Evolutionary conservation across 352 stramenopile genomes (phyloP), one percentile per base, ranked within the genome.

Genomic region (Globisporangium lucens): DNA sequence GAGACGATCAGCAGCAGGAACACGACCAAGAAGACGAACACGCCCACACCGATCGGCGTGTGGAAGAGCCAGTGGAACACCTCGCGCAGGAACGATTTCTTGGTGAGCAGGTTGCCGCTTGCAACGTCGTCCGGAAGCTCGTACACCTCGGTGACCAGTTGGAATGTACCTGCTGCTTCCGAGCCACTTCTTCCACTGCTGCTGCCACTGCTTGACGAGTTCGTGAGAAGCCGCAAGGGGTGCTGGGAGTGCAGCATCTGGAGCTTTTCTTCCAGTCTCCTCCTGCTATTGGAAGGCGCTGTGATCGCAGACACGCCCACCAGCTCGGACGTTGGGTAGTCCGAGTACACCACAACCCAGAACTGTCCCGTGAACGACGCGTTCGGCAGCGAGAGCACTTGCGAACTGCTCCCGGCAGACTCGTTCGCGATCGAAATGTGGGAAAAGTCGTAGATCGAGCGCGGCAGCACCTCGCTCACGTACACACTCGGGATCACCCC

Each of bases 391-490:
- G 82, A 69, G 2, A 94, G 73, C 4, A 75, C 72, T 71, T 90
- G 75, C 17, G 68, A 56, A 43, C 64, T 70, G 9, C 55, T 62
- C 6, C 35, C 41, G 0, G 36, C 53, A 22, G 49, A 41, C 20
- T 70, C 63, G 29, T 68, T 75, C 3, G 52, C 71, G 7, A 76
- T 67, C 5, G 80, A 90, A 27, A 94, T 87, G 61, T 83, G 75
- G 4, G 74, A 80, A 64, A 93, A 93, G 64, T 94, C 86, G 56
- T 89, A 90, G 17, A 94, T 70, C 3, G 81, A 91, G n/a, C 83
- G 74, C 5, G 85, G 85, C 29, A 87, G 69, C 30, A 81, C 73
- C 63, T 92, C 82, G 55, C 83, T 89, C 55, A 93, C 87, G 59
- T 91, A 91, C 51, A 95, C 74, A 35, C 74, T 89, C 7, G 85